Percentiles rank a stretch among this genome's conserved stretches.
phyloP scores from a whole-genome alignment of 768 basidiomycete species.

The Aureoboletus auriporus region DNA sequence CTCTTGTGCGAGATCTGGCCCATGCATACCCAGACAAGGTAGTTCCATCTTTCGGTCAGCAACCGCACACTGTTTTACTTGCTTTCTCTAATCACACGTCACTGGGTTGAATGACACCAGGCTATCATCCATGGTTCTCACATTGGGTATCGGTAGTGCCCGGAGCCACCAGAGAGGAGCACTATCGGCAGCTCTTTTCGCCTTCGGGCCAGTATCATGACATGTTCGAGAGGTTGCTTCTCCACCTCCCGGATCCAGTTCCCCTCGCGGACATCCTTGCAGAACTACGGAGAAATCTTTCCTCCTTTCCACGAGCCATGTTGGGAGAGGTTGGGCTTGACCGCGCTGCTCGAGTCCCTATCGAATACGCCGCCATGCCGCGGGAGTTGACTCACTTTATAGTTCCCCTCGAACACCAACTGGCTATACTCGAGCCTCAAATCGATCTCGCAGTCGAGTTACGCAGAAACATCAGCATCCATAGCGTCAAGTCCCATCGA shows the following conservation, averaged over 20 bases:
- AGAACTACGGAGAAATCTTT: slow-evolving; percentile 58
- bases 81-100: slow-evolving; percentile 9
- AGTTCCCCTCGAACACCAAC: slow-evolving; percentile 77
- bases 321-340: slow-evolving; percentile 95
- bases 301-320: slow-evolving; percentile 66
- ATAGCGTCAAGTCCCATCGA: slow-evolving; percentile 77
- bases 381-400: slow-evolving; percentile 72
- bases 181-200: slow-evolving; percentile 74
- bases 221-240: slow-evolving; percentile 54
- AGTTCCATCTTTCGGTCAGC: slow-evolving; percentile 86
- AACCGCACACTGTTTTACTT: slow-evolving; percentile 5
- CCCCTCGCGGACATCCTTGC: slow-evolving; percentile 54
- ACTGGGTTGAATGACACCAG: slow-evolving; percentile 35
- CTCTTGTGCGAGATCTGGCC: slow-evolving; percentile 64
- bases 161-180: slow-evolving; percentile 53
- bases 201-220: slow-evolving; percentile 31
- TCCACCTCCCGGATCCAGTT: slow-evolving; percentile 68
- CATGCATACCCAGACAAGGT: slow-evolving; percentile 58
- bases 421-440: slow-evolving; percentile 77
- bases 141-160: slow-evolving; percentile 61
- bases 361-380: slow-evolving; percentile 44
- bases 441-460: slow-evolving; percentile 81
- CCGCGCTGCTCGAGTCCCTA: slow-evolving; percentile 70
- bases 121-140: slow-evolving; percentile 94
- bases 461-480: slow-evolving; percentile 75